Base-by-base conservation (phyloP, 768 basidiomycete species). In the Trametes gibbosa region DNA sequence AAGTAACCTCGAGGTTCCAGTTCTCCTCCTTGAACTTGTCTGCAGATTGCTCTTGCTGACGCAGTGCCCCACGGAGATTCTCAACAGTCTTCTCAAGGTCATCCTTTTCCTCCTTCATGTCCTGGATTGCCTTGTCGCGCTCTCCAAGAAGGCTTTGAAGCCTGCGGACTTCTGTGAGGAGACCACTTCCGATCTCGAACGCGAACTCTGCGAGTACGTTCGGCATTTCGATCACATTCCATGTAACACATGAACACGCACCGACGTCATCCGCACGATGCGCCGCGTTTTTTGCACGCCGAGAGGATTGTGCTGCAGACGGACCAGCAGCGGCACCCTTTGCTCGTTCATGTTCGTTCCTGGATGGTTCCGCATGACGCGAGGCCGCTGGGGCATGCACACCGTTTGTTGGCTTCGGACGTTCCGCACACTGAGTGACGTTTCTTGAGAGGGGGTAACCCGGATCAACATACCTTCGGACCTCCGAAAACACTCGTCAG, bases 21-120 rank as follows among this genome's bases (percentile, higher is more conserved):
- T 97, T 98, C 75, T 95, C 94, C 75, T 98, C 96, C 75, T 94
- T 94, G 84, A 86, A 96, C 63, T 94, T 93, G 72, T 98, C 96
- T 89, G 68, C 27, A 49, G 56, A 53, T 71, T 87, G 84, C 74
- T 97, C 92, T 68, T 94, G 89, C 48, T 86, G 79, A 63, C 84
- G 79, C n/a, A 95, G 81, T 16, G 88, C 87, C 19, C 80, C 81
- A 39, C 85, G 78, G 53, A 95, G 80, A 43, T 77, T 80, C 66
- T 97, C 94, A 13, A 92, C 77, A 9, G 84, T 83, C 72, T 85
- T 85, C 61, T 92, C 91, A 59, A 95, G 79, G 66, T 91, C 89
- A 59, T 96, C 93, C 72, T 89, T 91, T 76, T 96, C 94, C 75
- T 94, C 91, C 67, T 89, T 89, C 81, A 90, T 86, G 68, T 92